Base-by-base conservation (phyloP, 805 yeast genomes). In the Hanseniaspora thailandica region DNA sequence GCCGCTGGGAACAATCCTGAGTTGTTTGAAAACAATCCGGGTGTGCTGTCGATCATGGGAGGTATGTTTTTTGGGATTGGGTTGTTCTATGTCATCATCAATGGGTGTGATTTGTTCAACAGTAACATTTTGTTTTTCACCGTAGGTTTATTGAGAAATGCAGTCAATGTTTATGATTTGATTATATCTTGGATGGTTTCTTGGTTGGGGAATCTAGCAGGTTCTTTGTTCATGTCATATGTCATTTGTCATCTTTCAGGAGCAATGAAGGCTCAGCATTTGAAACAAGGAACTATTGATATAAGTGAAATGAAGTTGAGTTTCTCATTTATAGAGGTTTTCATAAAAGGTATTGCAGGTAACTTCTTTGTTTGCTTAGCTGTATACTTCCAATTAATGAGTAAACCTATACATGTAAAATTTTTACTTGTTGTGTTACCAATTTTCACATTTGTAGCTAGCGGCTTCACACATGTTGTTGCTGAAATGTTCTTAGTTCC, bases 401-500 rank as follows among this genome's bases (percentile, higher is more conserved):
- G 84, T 6, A 83, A 82, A 61, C 94, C 95, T 0, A 62, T 81
- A 9, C 94, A 86, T 62, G 94, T 86, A 34, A 84, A 82, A 59
- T 71, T 82, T 28, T 45, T 82, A 5, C 66, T 82, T 69, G 75
- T 85, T 69, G 61, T 72, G 15, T 62, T 84, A 20, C 95, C 95
- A 0, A 72, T 85, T 15, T 83, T 84, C 65, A 79, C 89, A 0
- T 84, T 86, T 65, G 93, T 84, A n/a, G 60, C 81, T 1, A 71
- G 81, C 71, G 93, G 94, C 0, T 86, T 80, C 66, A 79, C 86
- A 2, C 94, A 86, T 62, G 78, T 80, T 1, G 87, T 86, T 8
- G 95, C 94, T 0, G 95, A 86, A 63, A 84, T 86, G 93, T 81
- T 72, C 58, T 58, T 83, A 52, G 63, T 82, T 4, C 78, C 81